Evolutionary conservation across 768 basidiomycete genomes (phyloP).

Genomic region (Agrocybe chaxingu): DNA sequence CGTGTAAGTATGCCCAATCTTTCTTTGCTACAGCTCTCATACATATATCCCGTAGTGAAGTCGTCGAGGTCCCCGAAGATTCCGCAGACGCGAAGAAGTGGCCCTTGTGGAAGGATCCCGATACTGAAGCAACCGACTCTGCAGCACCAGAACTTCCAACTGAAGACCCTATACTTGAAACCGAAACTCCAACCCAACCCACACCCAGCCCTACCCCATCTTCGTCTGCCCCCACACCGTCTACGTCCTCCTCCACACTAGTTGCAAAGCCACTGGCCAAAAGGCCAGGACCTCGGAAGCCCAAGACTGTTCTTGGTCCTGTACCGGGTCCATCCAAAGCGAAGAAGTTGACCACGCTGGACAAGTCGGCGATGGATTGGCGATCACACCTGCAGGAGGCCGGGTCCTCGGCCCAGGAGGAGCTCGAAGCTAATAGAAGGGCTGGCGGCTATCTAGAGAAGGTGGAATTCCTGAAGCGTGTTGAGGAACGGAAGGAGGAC

Average conservation of each 20-base stretch:
- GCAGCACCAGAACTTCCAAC: neutral
- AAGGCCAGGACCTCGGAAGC: conserved; percentile 64
- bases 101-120: conserved; percentile 47
- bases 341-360: conserved; percentile 79
- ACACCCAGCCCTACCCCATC: neutral
- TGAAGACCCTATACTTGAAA: neutral
- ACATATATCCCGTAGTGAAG: conserved; percentile 45
- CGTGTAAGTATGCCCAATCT: conserved; percentile 42
- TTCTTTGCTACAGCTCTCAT: conserved; percentile 6
- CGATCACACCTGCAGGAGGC: no score
- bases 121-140: conserved; percentile 3
- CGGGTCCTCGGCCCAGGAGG: conserved; percentile 45
- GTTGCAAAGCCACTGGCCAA: conserved; percentile 28
- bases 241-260: conserved; percentile 12
- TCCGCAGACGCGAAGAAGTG: conserved; percentile 80
- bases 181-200: conserved; percentile 5
- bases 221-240: conserved; percentile 4
- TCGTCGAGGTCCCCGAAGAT: conserved; percentile 68
- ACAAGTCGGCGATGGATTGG: conserved; percentile 90
- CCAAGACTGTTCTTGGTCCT: conserved; percentile 53
- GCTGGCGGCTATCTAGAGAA: conserved; percentile 83
- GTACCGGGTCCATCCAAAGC: conserved; percentile 54
- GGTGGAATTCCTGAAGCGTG: conserved; percentile 77
- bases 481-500: conserved; percentile 69
- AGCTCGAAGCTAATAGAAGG: conserved; percentile 70